Conservation (phyloP, 2,329 filamentous ascomycete species). For the Cladophialophora bantiana region DNA sequence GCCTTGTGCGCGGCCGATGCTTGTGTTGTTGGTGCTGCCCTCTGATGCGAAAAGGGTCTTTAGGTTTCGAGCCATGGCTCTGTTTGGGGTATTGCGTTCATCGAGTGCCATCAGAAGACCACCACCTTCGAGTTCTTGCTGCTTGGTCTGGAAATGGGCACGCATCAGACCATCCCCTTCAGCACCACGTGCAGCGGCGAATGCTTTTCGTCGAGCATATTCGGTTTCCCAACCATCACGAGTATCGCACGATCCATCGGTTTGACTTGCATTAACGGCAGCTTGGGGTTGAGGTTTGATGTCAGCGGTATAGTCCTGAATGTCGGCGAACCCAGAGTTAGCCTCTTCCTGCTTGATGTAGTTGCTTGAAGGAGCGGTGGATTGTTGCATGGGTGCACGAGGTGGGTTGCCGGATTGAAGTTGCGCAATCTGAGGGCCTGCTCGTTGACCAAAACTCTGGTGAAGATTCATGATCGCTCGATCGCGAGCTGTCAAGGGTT, state of each 20-base stretch:
- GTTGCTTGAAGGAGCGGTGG: conserved; percentile 52
- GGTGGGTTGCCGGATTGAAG: conserved; percentile 42
- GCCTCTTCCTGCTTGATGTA: conserved; percentile 41
- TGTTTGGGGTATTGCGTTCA: conserved; percentile 46
- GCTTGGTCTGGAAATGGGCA: conserved; percentile 51
- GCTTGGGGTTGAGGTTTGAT: conserved; percentile 43
- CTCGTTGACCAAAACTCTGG: conserved; percentile 40
- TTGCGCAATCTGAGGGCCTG: conserved; percentile 41
- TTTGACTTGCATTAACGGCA: conserved; percentile 64
- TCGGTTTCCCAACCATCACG: conserved; percentile 62
- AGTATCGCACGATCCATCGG: conserved; percentile 74
- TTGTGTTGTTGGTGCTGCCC: conserved; percentile 23
- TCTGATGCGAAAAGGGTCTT: conserved; percentile 28
- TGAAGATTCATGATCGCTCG: conserved; percentile 41
- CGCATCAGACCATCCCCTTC: conserved; percentile 51
- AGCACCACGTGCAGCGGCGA: conserved; percentile 46
- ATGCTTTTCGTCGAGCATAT: conserved; percentile 52
- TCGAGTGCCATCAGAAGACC: conserved; percentile 54
- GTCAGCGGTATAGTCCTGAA: conserved; percentile 30
- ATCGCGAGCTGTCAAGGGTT: conserved; percentile 38
- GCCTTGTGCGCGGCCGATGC: conserved; percentile 52
- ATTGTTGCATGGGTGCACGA: conserved; percentile 45
- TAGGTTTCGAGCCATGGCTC: conserved; percentile 50
- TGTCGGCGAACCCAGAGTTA: conserved; percentile 16
- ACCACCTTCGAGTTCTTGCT: conserved; percentile 53